These are phyloP conservation scores for Colletotrichum sp. DNA, from an alignment of 2,329 filamentous ascomycete genomes.

Conservation along the genomic window DNA sequence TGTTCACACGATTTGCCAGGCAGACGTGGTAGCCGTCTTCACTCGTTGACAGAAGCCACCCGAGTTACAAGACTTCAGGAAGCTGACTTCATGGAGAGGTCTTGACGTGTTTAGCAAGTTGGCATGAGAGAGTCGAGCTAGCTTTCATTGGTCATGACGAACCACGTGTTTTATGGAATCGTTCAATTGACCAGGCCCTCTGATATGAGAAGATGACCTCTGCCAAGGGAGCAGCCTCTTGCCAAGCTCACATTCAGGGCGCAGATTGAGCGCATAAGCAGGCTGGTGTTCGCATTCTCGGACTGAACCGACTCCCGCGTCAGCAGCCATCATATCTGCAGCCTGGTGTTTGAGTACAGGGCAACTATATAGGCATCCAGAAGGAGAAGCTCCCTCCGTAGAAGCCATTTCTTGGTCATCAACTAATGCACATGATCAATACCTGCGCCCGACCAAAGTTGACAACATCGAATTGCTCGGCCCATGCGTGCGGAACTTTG, in stretches of 20 bases:
- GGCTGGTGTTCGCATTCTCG: fast-evolving
- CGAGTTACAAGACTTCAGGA: too few relatives aligned
- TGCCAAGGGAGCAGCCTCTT: not conserved
- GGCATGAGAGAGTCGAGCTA: too few relatives aligned
- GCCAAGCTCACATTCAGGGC: fast-evolving
- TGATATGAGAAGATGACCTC: not conserved
- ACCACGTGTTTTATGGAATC: too few relatives aligned
- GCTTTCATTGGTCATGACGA: too few relatives aligned
- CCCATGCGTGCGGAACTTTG: fast-evolving
- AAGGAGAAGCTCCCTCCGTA: not conserved
- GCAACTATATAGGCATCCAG: not conserved
- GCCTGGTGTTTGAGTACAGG: not conserved
- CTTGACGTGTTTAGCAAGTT: too few relatives aligned
- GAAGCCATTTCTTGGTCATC: not conserved
- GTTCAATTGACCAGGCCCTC: not conserved
- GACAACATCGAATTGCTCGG: fast-evolving
- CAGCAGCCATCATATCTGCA: not conserved
- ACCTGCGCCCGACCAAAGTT: not conserved
- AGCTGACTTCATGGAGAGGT: too few relatives aligned
- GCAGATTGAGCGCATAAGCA: not conserved
- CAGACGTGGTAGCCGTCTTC: too few relatives aligned
- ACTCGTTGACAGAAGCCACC: too few relatives aligned
- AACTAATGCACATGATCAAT: not conserved
- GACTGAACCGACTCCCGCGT: not conserved
- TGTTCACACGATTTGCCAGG: too few relatives aligned